phyloP scores from a whole-genome alignment of 495 filamentous ascomycete genomes.

The Lasiosphaeriaceae sp. region DNA sequence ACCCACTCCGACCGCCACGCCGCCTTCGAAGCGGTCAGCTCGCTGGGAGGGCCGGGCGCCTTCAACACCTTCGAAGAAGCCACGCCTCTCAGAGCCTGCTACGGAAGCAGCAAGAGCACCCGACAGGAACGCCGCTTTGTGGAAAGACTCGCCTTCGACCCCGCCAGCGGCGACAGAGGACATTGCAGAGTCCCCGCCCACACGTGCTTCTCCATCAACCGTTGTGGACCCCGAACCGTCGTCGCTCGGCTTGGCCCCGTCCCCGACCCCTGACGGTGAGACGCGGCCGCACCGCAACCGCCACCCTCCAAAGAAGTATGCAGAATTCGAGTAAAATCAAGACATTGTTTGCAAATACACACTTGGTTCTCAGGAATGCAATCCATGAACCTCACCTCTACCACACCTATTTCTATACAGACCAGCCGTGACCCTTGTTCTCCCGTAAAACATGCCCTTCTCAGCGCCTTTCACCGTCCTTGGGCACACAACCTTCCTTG shows the following conservation, averaged over 20 bases:
- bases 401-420: too few relatives aligned
- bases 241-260: neutral
- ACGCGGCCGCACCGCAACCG: constrained; percentile 1
- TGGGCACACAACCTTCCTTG: neutral
- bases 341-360: too few relatives aligned
- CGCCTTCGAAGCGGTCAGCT: constrained; percentile 1
- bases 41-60: constrained; percentile 3
- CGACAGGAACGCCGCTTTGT: neutral
- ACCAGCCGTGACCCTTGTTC: neutral
- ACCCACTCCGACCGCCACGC: neutral
- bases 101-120: neutral
- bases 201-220: neutral
- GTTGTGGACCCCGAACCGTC: neutral
- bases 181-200: neutral
- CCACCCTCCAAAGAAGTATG: neutral
- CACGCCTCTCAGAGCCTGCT: constrained; percentile 1
- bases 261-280: neutral
- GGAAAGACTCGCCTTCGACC: too few relatives aligned
- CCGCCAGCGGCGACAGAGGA: neutral
- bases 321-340: neutral
- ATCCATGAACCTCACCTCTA: too few relatives aligned
- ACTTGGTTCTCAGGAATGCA: too few relatives aligned
- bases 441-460: neutral
- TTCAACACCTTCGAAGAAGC: constrained; percentile 1
- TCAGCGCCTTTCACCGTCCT: neutral